These are phyloP conservation scores for Saccharum spontaneum DNA, from an alignment of 176 grass and related monocot species.

Conservation along the genomic window DNA sequence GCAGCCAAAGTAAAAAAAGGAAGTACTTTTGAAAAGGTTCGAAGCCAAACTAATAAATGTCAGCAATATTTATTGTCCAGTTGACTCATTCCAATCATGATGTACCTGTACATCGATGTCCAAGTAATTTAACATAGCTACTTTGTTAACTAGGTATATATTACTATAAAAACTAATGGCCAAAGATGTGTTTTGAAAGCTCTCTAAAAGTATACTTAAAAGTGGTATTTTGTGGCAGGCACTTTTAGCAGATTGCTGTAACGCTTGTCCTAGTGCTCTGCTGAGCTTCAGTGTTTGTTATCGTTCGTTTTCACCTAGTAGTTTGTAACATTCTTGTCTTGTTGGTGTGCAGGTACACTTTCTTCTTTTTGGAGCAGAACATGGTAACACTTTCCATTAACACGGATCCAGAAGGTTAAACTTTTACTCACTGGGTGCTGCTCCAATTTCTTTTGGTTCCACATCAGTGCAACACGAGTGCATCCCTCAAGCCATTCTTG, in stretches of 20 bases:
- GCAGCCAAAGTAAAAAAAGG: not conserved
- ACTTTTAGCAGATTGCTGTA: too few species aligned
- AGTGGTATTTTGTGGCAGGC: too few species aligned
- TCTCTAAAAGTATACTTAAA: too few species aligned
- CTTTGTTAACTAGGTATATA: not conserved
- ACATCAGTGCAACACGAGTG: constrained; percentile 99
- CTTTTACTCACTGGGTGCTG: constrained; percentile 91
- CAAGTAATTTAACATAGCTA: not conserved
- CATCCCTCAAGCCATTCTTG: constrained; percentile 99
- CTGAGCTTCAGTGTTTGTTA: not conserved
- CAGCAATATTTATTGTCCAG: not conserved
- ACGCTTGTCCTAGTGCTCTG: not conserved
- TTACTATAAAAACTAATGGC: not conserved
- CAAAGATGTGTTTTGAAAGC: not conserved
- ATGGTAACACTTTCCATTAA: constrained; percentile 94
- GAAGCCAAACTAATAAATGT: too few species aligned
- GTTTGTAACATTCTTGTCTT: constrained; percentile 4
- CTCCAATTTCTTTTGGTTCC: constrained; percentile 96
- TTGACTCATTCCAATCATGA: not conserved
- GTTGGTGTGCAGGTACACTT: constrained; percentile 72
- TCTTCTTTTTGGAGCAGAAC: constrained; percentile 78
- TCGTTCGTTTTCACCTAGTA: not conserved
- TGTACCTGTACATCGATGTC: not conserved
- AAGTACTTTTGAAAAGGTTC: not conserved
- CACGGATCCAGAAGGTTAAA: constrained; percentile 69